phyloP scores from a whole-genome alignment of 306 rosid genomes.

The Quercus gilva region DNA sequence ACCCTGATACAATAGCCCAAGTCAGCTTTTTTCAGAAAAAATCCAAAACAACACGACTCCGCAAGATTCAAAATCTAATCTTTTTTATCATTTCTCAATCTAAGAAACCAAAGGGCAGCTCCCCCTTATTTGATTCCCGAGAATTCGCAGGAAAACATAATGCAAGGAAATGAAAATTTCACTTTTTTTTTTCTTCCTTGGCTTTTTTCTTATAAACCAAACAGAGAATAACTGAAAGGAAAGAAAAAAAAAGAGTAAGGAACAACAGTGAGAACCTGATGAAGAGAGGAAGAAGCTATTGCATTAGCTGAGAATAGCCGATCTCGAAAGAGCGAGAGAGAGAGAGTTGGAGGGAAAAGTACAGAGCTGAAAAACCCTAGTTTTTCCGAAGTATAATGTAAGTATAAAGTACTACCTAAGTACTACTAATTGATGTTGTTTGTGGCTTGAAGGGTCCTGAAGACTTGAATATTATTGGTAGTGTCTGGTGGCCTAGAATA shows the following conservation, averaged over 20 bases:
- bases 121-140: constrained; percentile 14
- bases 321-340: constrained; percentile 17
- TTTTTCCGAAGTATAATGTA: neutral
- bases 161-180: neutral
- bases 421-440: no score
- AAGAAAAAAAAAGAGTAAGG: neutral
- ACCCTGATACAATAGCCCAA: neutral
- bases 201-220: constrained; percentile 7
- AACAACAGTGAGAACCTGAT: neutral
- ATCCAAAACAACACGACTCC: neutral
- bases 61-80: neutral
- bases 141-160: neutral
- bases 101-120: constrained; percentile 4
- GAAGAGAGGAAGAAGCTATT: constrained; percentile 18
- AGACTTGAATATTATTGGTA: no score
- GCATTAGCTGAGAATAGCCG: constrained; percentile 11
- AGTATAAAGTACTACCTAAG: no score
- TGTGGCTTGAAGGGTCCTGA: no score
- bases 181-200: neutral
- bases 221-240: neutral
- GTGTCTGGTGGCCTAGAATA: no score
- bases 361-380: constrained; percentile 19
- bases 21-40: neutral
- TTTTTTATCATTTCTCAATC: neutral
- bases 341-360: constrained; percentile 22